A percentile compares a stretch with the other conserved stretches of the same genome.
phyloP scores from a whole-genome alignment of 305 asterid genomes.

The Solanum hybrid region DNA sequence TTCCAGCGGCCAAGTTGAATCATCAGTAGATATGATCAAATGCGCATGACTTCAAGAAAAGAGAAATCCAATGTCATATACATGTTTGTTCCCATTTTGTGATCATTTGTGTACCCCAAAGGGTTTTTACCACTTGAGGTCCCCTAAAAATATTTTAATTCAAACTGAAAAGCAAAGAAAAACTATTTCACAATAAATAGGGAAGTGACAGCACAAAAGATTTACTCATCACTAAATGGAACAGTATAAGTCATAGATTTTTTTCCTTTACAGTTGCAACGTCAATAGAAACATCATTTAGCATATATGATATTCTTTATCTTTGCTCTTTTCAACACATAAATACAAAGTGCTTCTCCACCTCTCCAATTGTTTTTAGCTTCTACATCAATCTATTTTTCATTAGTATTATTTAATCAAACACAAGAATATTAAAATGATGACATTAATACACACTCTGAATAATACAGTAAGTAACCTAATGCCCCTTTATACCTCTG shows the following conservation, averaged over 20 bases:
- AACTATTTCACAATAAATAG: background rate
- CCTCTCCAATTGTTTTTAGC: background rate
- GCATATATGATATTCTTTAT: background rate
- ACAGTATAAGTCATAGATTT: background rate
- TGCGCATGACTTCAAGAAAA: background rate
- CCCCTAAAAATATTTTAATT: background rate
- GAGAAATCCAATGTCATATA: background rate
- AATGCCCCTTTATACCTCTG: constrained; percentile 47
- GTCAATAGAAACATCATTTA: background rate
- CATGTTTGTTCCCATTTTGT: background rate
- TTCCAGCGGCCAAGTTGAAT: background rate
- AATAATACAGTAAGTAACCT: background rate
- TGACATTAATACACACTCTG: background rate
- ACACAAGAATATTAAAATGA: background rate
- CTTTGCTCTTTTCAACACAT: background rate
- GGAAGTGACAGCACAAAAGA: background rate
- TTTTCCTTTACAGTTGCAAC: background rate
- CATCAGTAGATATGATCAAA: background rate
- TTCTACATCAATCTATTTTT: background rate
- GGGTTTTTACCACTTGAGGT: background rate
- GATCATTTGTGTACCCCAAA: background rate
- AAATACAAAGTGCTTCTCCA: background rate
- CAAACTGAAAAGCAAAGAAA: background rate
- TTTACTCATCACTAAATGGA: background rate
- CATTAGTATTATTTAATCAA: background rate